phyloP scores from a whole-genome alignment of 2,329 filamentous ascomycete species.

The Cercospora sesami region DNA sequence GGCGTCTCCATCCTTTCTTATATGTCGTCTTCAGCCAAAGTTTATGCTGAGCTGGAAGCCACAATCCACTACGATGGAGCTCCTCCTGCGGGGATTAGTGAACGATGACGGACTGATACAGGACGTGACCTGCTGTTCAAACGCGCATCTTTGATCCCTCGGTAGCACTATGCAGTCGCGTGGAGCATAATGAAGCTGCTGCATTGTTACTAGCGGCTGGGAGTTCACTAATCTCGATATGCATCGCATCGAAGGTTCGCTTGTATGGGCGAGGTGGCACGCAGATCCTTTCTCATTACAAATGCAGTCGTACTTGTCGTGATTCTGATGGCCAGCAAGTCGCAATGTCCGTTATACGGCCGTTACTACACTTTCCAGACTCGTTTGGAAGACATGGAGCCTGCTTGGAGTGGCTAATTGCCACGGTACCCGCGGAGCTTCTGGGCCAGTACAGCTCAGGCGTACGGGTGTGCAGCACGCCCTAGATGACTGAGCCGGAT shows the following conservation, averaged over 20 bases:
- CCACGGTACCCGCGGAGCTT: neutral
- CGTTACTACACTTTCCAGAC: neutral
- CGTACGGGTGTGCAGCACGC: no score
- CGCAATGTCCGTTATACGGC: neutral
- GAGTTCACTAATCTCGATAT: neutral
- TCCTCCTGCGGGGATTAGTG: neutral
- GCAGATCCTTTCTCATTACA: neutral
- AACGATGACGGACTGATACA: neutral
- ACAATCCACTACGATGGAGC: neutral
- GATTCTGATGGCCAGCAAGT: neutral
- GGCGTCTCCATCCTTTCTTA: neutral
- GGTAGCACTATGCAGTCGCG: neutral
- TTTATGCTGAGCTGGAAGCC: neutral
- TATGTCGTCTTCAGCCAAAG: neutral
- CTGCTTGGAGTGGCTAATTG: neutral
- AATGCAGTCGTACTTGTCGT: neutral
- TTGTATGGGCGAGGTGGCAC: neutral
- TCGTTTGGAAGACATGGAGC: neutral
- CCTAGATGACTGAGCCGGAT: no score
- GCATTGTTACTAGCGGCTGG: neutral
- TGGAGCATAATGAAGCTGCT: neutral
- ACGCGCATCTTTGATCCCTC: neutral
- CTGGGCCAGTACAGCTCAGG: neutral
- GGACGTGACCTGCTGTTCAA: neutral
- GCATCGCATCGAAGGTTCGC: neutral